Evolutionary conservation across 148 eudicot genomes (phyloP).

Genomic region (Camellia lanceoleosa): DNA sequence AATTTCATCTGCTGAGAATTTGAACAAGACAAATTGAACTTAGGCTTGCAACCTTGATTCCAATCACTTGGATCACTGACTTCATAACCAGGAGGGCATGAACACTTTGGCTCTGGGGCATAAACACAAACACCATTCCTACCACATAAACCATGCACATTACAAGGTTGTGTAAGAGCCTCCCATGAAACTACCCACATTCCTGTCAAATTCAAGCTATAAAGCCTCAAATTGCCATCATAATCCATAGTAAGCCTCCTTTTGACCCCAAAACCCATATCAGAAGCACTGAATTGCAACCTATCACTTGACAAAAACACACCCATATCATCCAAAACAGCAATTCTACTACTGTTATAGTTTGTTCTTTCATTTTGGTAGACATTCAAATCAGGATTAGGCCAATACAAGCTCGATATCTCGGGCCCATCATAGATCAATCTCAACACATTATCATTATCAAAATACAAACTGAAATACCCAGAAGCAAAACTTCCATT

Average conservation of each 20-base stretch:
- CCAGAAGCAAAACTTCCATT: conserved; percentile 31
- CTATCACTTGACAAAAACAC: conserved; percentile 37
- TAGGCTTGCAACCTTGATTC: conserved; percentile 56
- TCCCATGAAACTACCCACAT: conserved; percentile 48
- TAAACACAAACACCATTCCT: conserved; percentile 49
- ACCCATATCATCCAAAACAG: conserved; percentile 35
- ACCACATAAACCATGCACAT: conserved; percentile 59
- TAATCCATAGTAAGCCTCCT: conserved; percentile 49
- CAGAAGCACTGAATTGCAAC: conserved; percentile 39
- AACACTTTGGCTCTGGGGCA: conserved; percentile 38
- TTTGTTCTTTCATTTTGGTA: conserved; percentile 31
- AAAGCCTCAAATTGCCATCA: conserved; percentile 63
- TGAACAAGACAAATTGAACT: conserved; percentile 28
- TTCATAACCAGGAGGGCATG: conserved; percentile 49
- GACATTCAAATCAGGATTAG: conserved; percentile 12
- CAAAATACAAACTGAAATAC: conserved; percentile 26
- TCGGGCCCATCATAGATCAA: conserved; percentile 39
- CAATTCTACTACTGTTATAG: conserved; percentile 41
- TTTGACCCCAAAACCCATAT: conserved; percentile 37
- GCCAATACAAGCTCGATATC: conserved; percentile 42
- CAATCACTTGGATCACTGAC: conserved; percentile 36
- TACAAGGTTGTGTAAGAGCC: conserved; percentile 43
- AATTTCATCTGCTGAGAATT: conserved; percentile 35
- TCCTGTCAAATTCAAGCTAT: conserved; percentile 46
- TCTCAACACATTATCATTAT: conserved; percentile 33